Percentiles rank a stretch among this genome's conserved stretches.
Conservation (phyloP, 768 basidiomycete genomes). For the Panaeolus cyanescens region DNA sequence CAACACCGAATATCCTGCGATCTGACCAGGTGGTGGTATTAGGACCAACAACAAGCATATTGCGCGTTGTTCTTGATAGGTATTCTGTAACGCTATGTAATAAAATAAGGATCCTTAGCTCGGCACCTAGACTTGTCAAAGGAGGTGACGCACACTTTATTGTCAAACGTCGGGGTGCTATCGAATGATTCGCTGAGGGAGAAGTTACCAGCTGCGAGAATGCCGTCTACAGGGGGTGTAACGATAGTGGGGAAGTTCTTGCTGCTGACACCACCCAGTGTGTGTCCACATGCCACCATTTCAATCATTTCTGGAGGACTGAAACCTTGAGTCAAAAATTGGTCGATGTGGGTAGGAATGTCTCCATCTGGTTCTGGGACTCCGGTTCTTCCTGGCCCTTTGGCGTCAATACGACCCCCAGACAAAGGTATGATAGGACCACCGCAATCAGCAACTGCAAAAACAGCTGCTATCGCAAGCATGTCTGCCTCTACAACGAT, state of each 20-base stretch:
- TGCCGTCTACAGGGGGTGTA: no score
- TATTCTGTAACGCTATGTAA: neutral
- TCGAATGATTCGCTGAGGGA: no score
- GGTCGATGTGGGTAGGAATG: constrained; percentile 22
- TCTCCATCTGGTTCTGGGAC: constrained; percentile 31
- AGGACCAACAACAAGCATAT: neutral
- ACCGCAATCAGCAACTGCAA: constrained; percentile 28
- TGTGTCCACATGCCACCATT: constrained; percentile 35
- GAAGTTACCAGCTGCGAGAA: no score
- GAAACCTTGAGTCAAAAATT: constrained; percentile 30
- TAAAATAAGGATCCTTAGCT: neutral
- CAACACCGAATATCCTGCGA: neutral
- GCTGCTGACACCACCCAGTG: constrained; percentile 31
- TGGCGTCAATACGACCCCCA: constrained; percentile 35
- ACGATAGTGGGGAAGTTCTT: constrained; percentile 25
- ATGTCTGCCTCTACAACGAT: constrained; percentile 27
- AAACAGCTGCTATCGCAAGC: constrained; percentile 28
- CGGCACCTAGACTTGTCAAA: no score
- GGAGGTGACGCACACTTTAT: no score
- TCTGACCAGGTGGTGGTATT: neutral
- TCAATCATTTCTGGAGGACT: constrained; percentile 32
- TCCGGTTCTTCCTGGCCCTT: constrained; percentile 24
- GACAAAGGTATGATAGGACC: constrained; percentile 33
- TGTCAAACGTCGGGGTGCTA: no score
- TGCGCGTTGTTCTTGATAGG: neutral